A percentile compares a stretch with the other conserved stretches of the same genome.
Conservation (phyloP, 768 basidiomycete genomes). For the Auricularia sp. region DNA sequence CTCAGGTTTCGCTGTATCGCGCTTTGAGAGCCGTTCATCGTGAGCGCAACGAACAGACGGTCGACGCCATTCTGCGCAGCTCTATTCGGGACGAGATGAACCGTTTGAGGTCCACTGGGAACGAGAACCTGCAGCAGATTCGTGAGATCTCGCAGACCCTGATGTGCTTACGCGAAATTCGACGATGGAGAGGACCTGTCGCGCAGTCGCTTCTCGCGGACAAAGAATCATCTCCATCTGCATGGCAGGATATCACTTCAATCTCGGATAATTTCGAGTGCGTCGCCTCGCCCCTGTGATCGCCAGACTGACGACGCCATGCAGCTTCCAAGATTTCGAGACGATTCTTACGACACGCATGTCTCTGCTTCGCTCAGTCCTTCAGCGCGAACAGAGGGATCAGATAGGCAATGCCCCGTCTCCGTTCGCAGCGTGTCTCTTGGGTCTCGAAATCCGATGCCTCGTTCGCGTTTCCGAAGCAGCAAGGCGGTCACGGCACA, state of each 20-base stretch:
- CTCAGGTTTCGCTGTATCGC: slow-evolving; percentile 59
- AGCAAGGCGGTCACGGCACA: slow-evolving; percentile 55
- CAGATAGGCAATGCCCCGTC: slow-evolving; percentile 64
- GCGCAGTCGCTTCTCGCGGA: slow-evolving; percentile 25
- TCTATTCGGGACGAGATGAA: slow-evolving; percentile 52
- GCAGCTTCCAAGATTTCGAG: slow-evolving; percentile 68
- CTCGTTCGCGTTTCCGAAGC: slow-evolving; percentile 61
- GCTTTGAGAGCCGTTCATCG: slow-evolving; percentile 75
- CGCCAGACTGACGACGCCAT: slow-evolving; percentile 4
- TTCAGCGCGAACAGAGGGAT: slow-evolving; percentile 59
- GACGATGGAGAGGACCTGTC: slow-evolving; percentile 41
- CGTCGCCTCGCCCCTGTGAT: slow-evolving; percentile 21
- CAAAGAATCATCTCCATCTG: slow-evolving; percentile 22
- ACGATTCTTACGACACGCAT: slow-evolving; percentile 70
- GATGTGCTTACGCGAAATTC: slow-evolving; percentile 73
- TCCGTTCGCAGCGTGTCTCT: slow-evolving; percentile 39
- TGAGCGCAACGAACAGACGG: slow-evolving; percentile 46
- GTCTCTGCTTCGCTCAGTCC: slow-evolving; percentile 64
- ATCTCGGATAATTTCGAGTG: slow-evolving; percentile 58
- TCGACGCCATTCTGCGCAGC: slow-evolving; percentile 39
- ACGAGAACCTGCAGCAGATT: slow-evolving; percentile 74
- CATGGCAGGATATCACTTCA: slow-evolving; percentile 35
- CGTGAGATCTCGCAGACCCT: slow-evolving; percentile 57
- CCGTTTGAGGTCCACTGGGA: slow-evolving; percentile 51
- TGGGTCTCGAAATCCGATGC: slow-evolving; percentile 55